A percentile compares a stretch with the other conserved stretches of the same genome.
These are phyloP conservation scores for Globisporangium radiosum DNA, from an alignment of 352 stramenopile species.

Conservation along the genomic window DNA sequence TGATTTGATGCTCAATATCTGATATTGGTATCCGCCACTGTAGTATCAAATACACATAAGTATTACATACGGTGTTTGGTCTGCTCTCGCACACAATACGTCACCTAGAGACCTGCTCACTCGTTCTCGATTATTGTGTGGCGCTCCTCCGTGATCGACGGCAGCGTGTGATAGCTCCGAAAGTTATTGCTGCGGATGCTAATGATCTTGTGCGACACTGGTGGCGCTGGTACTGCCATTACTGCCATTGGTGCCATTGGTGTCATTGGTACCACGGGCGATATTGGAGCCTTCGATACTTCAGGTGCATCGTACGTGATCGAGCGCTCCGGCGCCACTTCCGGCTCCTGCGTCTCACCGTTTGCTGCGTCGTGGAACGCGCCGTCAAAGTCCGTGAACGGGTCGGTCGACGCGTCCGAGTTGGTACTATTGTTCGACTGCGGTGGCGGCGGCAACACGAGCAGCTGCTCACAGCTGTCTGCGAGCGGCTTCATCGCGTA, in stretches of 20 bases:
- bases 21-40: too few species aligned
- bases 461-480: background rate
- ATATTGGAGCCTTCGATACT: too few species aligned
- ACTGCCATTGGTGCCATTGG: too few species aligned
- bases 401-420: conserved; percentile 8
- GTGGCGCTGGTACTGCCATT: conserved; percentile 1
- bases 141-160: conserved; percentile 32
- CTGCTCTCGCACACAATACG: too few species aligned
- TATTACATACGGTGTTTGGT: too few species aligned
- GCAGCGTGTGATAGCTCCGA: conserved; percentile 20
- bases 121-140: conserved; percentile 11
- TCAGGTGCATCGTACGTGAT: background rate
- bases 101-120: background rate
- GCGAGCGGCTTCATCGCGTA: conserved; percentile 12
- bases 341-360: background rate
- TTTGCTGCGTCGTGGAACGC: conserved; percentile 7
- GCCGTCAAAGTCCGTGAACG: conserved; percentile 16
- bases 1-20: too few species aligned
- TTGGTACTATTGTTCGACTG: conserved; percentile 12
- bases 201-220: conserved; percentile 36
- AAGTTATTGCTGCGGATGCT: conserved; percentile 45
- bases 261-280: too few species aligned
- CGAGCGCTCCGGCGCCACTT: background rate
- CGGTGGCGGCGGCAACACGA: conserved; percentile 2
- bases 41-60: too few species aligned